Percentiles rank a stretch among this genome's conserved stretches.
phyloP scores from a whole-genome alignment of 164 flowering plant species.

The Dillenia suffruticosa region DNA sequence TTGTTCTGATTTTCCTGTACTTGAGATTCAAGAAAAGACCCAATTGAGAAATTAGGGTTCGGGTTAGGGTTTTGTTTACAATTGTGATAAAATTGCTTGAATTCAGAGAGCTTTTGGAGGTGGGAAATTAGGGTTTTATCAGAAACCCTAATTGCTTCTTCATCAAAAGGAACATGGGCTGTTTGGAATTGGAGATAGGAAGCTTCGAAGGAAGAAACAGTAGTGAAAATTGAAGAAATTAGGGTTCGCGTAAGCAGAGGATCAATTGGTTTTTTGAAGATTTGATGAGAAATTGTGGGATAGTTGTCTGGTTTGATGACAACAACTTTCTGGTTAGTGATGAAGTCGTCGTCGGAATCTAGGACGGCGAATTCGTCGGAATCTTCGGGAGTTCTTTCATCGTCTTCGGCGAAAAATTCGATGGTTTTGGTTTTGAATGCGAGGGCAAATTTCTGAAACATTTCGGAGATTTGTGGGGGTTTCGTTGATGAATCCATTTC shows the following conservation, averaged over 20 bases:
- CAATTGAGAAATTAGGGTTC: slow-evolving; percentile 27
- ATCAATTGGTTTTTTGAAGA: slow-evolving; percentile 2
- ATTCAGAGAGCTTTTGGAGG: slow-evolving; percentile 56
- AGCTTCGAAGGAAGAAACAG: slow-evolving; percentile 75
- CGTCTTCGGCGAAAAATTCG: slow-evolving; percentile 87
- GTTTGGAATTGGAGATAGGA: slow-evolving; percentile 86
- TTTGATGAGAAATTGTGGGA: neutral
- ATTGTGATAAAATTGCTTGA: slow-evolving; percentile 42
- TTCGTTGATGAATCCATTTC: slow-evolving; percentile 45
- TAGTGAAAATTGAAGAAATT: slow-evolving; percentile 65
- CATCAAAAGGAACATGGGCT: slow-evolving; percentile 78
- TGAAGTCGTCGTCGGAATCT: slow-evolving; percentile 71
- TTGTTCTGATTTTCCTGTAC: slow-evolving; percentile 93
- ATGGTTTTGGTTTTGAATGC: slow-evolving; percentile 87
- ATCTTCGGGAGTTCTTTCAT: slow-evolving; percentile 21
- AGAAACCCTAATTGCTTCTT: slow-evolving; percentile 47
- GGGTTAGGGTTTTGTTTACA: slow-evolving; percentile 25
- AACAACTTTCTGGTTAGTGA: slow-evolving; percentile 69
- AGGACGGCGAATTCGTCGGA: slow-evolving; percentile 44
- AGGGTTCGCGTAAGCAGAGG: slow-evolving; percentile 32
- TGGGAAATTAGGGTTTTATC: slow-evolving; percentile 63
- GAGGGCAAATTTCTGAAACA: slow-evolving; percentile 86
- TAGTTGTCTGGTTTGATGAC: slow-evolving; percentile 61
- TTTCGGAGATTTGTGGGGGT: slow-evolving; percentile 76
- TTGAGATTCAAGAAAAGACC: slow-evolving; percentile 70